These are phyloP conservation scores for Metschnikowia orientalis DNA, from an alignment of 805 yeast genomes.

Conservation along the genomic window DNA sequence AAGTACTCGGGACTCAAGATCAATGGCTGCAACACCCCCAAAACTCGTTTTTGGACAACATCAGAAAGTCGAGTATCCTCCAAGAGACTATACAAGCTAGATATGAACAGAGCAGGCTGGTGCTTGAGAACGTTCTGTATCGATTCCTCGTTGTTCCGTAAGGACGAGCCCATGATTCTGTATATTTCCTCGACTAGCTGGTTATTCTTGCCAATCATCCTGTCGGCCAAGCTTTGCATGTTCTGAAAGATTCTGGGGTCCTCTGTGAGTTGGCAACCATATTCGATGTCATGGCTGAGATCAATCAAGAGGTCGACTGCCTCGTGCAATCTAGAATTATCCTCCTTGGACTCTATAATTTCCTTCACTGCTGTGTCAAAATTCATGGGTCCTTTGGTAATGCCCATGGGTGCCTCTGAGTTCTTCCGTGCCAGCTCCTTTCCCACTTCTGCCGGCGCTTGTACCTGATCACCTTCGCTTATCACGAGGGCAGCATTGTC, in stretches of 20 bases:
- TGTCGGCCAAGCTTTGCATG: constrained; percentile 23
- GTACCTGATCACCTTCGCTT: constrained; percentile 4
- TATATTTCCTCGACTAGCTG: constrained; percentile 49
- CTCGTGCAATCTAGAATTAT: constrained; percentile 14
- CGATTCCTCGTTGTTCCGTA: constrained; percentile 73
- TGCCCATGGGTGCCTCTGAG: constrained; percentile 7
- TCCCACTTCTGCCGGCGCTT: constrained; percentile 4
- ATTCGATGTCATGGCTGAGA: constrained; percentile 62
- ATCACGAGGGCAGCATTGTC: constrained; percentile 11
- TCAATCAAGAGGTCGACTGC: constrained; percentile 49
- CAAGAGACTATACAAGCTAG: constrained; percentile 22
- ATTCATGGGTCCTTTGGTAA: constrained; percentile 6
- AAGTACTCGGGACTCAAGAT: constrained; percentile 34
- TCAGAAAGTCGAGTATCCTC: constrained; percentile 18
- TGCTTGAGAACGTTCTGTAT: constrained; percentile 31
- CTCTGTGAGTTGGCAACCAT: constrained; percentile 48
- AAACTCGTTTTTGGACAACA: constrained; percentile 41
- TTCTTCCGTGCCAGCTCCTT: background rate
- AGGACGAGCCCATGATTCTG: constrained; percentile 59
- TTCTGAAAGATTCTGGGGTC: constrained; percentile 28
- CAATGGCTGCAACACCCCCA: constrained; percentile 51
- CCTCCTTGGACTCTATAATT: constrained; percentile 9
- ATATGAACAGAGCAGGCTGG: constrained; percentile 18
- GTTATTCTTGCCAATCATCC: constrained; percentile 9
- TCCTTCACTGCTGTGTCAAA: no score